A percentile compares a stretch with the other conserved stretches of the same genome.
phyloP scores from a whole-genome alignment of 208 protist species.

The Dictyostelium gargantuum region DNA sequence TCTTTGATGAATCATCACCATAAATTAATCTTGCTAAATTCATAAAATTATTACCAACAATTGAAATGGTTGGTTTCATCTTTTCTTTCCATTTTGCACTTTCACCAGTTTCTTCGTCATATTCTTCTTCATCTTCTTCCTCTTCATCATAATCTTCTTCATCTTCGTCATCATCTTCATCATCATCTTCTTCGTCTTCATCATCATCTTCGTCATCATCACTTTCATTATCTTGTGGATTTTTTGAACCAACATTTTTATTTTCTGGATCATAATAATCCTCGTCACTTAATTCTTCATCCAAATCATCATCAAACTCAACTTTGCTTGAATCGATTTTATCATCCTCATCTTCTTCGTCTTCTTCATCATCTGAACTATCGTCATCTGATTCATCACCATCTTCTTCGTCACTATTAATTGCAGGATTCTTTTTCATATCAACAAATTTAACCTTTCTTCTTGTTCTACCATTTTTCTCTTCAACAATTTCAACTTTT shows the following conservation, averaged over 20 bases:
- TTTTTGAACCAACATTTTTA: neutral
- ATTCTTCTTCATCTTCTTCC: constrained; percentile 59
- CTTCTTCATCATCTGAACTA: constrained; percentile 73
- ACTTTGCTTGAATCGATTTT: constrained; percentile 53
- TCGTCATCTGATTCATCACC: constrained; percentile 87
- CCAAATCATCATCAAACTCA: constrained; percentile 60
- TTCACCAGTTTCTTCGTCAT: constrained; percentile 72
- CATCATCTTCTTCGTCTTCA: constrained; percentile 67
- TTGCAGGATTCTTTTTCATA: constrained; percentile 41
- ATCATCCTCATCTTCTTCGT: constrained; percentile 32
- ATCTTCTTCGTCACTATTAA: constrained; percentile 72
- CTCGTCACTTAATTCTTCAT: constrained; percentile 85
- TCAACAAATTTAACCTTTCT: constrained; percentile 54
- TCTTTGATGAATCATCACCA: constrained; percentile 3
- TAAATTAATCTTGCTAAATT: constrained; percentile 60
- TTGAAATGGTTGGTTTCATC: constrained; percentile 22
- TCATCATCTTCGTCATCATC: constrained; percentile 27
- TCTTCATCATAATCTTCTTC: constrained; percentile 78
- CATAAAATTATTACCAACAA: neutral
- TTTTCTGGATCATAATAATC: constrained; percentile 63
- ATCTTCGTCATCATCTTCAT: constrained; percentile 71
- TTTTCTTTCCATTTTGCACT: constrained; percentile 74
- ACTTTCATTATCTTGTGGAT: too few relatives aligned
- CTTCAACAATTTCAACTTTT: neutral
- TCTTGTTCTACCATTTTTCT: constrained; percentile 22